phyloP scores from a whole-genome alignment of 495 filamentous ascomycete species.

The Cairneyella variabilis region DNA sequence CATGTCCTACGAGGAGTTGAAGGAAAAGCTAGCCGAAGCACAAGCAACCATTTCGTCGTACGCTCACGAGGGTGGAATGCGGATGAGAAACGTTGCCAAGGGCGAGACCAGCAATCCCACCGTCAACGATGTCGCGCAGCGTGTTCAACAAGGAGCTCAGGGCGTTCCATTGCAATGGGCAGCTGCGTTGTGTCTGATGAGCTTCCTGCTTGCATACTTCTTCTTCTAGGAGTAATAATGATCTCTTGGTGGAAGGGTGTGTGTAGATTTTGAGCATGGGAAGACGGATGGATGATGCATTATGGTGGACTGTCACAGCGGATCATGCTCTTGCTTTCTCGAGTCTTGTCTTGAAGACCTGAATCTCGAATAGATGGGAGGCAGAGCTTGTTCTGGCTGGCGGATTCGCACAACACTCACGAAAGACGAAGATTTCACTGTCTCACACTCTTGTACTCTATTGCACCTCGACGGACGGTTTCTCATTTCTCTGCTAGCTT shows the following conservation, averaged over 20 bases:
- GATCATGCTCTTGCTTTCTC: neutral
- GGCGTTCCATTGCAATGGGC: slow-evolving; percentile 78
- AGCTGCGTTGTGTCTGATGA: slow-evolving; percentile 77
- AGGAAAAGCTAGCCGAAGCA: slow-evolving; percentile 69
- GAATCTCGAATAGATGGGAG: no score
- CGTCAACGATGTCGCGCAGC: slow-evolving; percentile 48
- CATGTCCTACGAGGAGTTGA: slow-evolving; percentile 52
- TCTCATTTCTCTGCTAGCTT: no score
- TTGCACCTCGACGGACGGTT: slow-evolving; percentile 3
- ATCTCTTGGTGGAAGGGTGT: neutral
- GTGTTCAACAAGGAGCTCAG: slow-evolving; percentile 46
- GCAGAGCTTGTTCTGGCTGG: neutral
- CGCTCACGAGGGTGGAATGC: slow-evolving; percentile 66
- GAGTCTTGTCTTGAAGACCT: neutral
- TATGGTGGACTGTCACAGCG: neutral
- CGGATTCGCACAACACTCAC: neutral
- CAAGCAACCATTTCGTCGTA: slow-evolving; percentile 68
- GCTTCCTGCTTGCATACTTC: slow-evolving; percentile 91
- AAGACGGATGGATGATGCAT: no score
- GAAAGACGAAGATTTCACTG: slow-evolving; percentile 7
- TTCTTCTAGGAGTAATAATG: slow-evolving; percentile 63
- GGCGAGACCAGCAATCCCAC: slow-evolving; percentile 41
- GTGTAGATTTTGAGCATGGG: slow-evolving; percentile 1
- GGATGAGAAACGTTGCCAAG: slow-evolving; percentile 60
- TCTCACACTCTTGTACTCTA: slow-evolving; percentile 18